These are phyloP conservation scores for Vaccinium darrowii DNA, from an alignment of 148 eudicot species.

Conservation along the genomic window DNA sequence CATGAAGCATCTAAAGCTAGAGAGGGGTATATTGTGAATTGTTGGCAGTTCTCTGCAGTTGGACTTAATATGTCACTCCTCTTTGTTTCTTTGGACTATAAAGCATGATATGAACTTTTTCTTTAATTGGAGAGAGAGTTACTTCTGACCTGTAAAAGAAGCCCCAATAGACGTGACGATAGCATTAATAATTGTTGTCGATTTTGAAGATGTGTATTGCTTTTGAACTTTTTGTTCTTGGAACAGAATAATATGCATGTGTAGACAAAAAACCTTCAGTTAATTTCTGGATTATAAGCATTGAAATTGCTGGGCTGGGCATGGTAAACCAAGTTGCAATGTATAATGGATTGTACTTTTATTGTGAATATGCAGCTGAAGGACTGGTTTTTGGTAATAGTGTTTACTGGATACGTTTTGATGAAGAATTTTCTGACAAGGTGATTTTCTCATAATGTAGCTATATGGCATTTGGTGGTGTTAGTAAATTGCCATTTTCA, in stretches of 20 bases:
- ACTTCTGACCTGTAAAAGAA: neutral
- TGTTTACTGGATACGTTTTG: constrained; percentile 91
- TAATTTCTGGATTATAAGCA: neutral
- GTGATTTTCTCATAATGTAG: constrained; percentile 23
- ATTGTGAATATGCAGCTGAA: constrained; percentile 56
- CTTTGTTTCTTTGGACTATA: neutral
- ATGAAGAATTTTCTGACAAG: constrained; percentile 76
- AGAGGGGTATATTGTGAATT: neutral
- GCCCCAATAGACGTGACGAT: neutral
- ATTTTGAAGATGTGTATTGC: neutral
- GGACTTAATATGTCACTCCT: neutral
- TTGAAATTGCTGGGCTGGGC: neutral
- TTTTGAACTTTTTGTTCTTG: neutral
- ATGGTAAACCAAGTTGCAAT: neutral
- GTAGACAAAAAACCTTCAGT: neutral
- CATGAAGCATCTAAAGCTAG: neutral
- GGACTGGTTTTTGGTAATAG: constrained; percentile 87
- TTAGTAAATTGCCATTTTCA: neutral
- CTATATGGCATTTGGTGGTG: neutral
- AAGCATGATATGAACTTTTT: neutral
- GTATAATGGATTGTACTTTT: neutral
- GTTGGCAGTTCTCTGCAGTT: neutral
- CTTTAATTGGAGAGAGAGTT: too few relatives aligned
- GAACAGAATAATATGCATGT: neutral
- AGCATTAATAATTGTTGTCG: neutral